These are phyloP conservation scores for Rhodotorula taiwanensis DNA, from an alignment of 768 basidiomycete species.

Conservation along the genomic window DNA sequence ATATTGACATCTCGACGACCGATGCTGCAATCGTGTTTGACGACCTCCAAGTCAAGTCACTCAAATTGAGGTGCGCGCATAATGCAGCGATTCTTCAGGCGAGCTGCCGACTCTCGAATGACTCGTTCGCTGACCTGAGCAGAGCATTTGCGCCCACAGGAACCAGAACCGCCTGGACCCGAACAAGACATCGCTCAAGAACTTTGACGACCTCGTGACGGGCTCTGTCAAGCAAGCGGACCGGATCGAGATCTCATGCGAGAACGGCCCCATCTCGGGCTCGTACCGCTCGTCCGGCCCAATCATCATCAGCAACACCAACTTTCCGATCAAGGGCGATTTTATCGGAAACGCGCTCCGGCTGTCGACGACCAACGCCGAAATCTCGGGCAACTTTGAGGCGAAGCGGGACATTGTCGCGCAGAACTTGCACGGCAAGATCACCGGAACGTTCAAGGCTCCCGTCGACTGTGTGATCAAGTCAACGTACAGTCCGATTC, in stretches of 20 bases:
- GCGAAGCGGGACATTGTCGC: background rate
- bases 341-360: background rate
- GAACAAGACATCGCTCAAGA: constrained; percentile 1
- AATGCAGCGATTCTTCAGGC: no score
- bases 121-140: no score
- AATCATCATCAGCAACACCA: background rate
- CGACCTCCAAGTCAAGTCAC: background rate
- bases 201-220: constrained; percentile 9
- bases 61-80: no score
- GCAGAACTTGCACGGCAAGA: background rate
- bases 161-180: constrained; percentile 10
- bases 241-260: background rate
- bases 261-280: constrained; percentile 1
- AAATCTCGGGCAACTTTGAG: background rate
- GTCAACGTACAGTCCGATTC: background rate
- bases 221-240: background rate
- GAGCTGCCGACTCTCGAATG: no score
- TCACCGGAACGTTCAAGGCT: constrained; percentile 1
- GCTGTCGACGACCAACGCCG: background rate
- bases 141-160: no score
- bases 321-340: background rate
- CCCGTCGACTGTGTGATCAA: background rate
- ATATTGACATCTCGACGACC: constrained; percentile 2
- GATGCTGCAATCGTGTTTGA: constrained; percentile 3
- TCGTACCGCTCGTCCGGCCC: background rate